Conservation (phyloP, 2,329 filamentous ascomycete species). For the Penicillium sp. region DNA sequence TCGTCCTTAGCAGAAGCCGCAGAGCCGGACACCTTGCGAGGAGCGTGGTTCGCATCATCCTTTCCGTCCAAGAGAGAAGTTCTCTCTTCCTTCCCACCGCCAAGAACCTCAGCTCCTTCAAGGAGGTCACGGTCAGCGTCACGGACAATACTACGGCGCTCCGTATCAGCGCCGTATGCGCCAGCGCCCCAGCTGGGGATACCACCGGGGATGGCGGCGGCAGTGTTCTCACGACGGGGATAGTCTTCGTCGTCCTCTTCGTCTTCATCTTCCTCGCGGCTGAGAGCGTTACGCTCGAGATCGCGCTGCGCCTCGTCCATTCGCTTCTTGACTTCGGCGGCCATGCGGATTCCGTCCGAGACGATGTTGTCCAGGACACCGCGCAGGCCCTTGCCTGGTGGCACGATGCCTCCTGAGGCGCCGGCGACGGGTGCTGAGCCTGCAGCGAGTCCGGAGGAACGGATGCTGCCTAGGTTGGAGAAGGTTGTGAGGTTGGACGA, state of each 20-base stretch:
- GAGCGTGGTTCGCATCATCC: conserved; percentile 8
- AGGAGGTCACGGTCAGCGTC: conserved; percentile 62
- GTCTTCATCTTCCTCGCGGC: conserved; percentile 58
- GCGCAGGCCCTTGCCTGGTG: conserved; percentile 64
- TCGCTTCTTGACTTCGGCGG: conserved; percentile 76
- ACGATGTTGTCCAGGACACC: conserved; percentile 96
- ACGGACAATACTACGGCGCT: conserved; percentile 52
- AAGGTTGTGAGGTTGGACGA: conserved; percentile 76
- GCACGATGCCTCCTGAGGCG: conserved; percentile 52
- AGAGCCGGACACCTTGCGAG: conserved; percentile 5
- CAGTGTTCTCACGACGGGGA: conserved; percentile 15
- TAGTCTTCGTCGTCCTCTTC: conserved; percentile 62
- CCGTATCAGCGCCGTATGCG: conserved; percentile 48
- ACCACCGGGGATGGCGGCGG: conserved; percentile 27
- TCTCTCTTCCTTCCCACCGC: conserved; percentile 27
- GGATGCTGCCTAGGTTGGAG: conserved; percentile 55
- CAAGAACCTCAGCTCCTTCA: conserved; percentile 63
- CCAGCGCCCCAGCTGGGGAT: conserved; percentile 34
- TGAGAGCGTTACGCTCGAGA: conserved; percentile 69
- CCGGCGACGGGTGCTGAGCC: conserved; percentile 38
- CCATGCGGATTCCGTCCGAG: conserved; percentile 91
- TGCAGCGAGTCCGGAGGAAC: conserved; percentile 32
- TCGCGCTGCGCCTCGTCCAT: conserved; percentile 96
- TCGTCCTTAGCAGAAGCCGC: neutral
- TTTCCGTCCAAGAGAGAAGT: conserved; percentile 25